A percentile compares a stretch with the other conserved stretches of the same genome.
Conservation (phyloP, 2,329 filamentous ascomycete species). For the Sporothrix protearum region DNA sequence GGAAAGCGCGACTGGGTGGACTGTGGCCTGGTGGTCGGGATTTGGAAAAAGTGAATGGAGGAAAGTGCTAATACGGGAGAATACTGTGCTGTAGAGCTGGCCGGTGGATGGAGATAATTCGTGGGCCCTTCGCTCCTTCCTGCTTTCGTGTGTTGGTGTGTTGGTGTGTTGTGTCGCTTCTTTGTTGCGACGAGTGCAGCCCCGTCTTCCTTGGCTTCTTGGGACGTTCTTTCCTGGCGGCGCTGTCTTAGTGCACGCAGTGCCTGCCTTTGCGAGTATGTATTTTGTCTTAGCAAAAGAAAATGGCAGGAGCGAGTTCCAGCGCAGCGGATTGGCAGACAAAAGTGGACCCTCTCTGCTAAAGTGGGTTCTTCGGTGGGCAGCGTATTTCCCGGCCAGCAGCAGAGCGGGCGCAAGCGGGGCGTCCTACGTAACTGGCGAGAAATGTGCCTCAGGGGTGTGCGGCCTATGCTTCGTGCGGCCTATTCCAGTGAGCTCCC, state of each 20-base stretch:
- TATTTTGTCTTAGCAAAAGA: conserved; percentile 19
- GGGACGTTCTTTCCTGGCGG: conserved; percentile 14
- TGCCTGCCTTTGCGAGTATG: too few relatives aligned
- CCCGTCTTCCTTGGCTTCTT: conserved; percentile 5
- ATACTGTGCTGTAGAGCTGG: neutral
- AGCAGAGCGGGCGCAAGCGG: conserved; percentile 8
- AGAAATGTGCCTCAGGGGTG: conserved; percentile 9
- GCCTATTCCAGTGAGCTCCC: neutral
- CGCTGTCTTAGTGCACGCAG: neutral
- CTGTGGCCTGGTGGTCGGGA: conserved; percentile 10
- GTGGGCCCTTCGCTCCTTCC: conserved; percentile 9
- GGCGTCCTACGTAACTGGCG: conserved; percentile 19
- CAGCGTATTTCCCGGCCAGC: conserved; percentile 16
- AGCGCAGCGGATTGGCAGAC: conserved; percentile 22
- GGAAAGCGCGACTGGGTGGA: conserved; percentile 19
- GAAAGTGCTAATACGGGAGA: neutral
- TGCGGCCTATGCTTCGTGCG: neutral
- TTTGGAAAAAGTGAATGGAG: neutral
- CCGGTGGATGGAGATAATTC: conserved; percentile 7
- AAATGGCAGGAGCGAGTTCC: conserved; percentile 20
- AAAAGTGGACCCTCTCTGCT: conserved; percentile 16
- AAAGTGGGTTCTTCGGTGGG: conserved; percentile 11
- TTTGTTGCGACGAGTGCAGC: conserved; percentile 9
- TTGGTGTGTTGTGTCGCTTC: neutral
- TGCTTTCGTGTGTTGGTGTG: neutral